Conservation (phyloP, 2,329 filamentous ascomycete genomes). For the Clonostachys sp. region DNA sequence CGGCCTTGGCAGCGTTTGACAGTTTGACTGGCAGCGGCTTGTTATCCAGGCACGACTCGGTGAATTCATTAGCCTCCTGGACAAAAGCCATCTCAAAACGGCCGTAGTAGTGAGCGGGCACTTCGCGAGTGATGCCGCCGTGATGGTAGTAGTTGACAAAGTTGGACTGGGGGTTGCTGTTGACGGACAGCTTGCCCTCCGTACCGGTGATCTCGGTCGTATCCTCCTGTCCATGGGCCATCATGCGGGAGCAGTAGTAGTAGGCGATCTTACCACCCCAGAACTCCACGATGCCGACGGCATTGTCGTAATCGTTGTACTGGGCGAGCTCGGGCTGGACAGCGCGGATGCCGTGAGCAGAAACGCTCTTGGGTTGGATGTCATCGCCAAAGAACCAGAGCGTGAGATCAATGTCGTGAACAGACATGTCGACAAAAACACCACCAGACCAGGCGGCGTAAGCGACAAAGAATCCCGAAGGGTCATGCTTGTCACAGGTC, state of each 20-base stretch:
- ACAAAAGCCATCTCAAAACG: conserved; percentile 60
- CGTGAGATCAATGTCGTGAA: conserved; percentile 56
- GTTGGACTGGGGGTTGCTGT: conserved; percentile 49
- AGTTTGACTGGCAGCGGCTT: conserved; percentile 51
- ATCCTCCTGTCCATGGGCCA: conserved; percentile 64
- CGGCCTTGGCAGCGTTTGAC: conserved; percentile 49
- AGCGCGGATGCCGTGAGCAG: conserved; percentile 21
- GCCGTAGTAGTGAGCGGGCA: conserved; percentile 59
- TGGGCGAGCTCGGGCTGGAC: conserved; percentile 22
- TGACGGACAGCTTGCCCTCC: conserved; percentile 57
- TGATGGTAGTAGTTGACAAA: conserved; percentile 50
- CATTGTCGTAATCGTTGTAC: conserved; percentile 22
- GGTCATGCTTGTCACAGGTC: conserved; percentile 65
- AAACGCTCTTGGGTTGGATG: conserved; percentile 19
- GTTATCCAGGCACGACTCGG: conserved; percentile 51
- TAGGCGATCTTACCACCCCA: conserved; percentile 59
- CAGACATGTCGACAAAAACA: conserved; percentile 67
- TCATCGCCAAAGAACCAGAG: conserved; percentile 25
- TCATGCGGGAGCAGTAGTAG: conserved; percentile 61
- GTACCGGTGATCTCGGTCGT: conserved; percentile 65
- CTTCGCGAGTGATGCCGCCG: conserved; percentile 45
- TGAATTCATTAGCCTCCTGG: conserved; percentile 59
- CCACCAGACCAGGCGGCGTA: conserved; percentile 63
- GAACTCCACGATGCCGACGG: conserved; percentile 58
- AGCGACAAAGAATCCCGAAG: conserved; percentile 62